Percentiles rank a stretch among this genome's conserved stretches.
phyloP scores from a whole-genome alignment of 345 rosid genomes.

The Sonneratia alba region DNA sequence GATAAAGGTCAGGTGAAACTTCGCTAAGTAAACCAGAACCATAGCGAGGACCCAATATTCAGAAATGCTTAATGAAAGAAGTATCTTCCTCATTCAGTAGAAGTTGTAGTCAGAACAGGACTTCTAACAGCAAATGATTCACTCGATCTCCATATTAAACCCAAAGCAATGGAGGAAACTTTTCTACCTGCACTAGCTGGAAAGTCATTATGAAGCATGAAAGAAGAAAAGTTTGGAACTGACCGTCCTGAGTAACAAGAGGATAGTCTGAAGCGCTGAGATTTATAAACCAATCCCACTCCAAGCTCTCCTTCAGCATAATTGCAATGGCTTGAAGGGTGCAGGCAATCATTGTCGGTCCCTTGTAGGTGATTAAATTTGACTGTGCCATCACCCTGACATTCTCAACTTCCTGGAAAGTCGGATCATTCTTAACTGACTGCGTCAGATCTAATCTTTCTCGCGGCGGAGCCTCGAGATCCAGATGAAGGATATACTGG shows the following conservation, averaged over 20 bases:
- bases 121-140: not conserved
- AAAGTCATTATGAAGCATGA: not conserved
- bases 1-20: not conserved
- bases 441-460: constrained; percentile 65
- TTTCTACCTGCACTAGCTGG: not conserved
- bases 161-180: not conserved
- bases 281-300: constrained; percentile 94
- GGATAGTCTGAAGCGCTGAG: constrained; percentile 94
- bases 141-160: not conserved
- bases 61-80: not conserved
- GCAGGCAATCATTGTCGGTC: constrained; percentile 87
- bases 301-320: constrained; percentile 68
- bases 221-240: constrained; percentile 18
- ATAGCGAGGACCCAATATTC: not conserved
- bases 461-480: constrained; percentile 86
- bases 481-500: constrained; percentile 86
- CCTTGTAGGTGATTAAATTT: constrained; percentile 83
- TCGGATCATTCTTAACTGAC: constrained; percentile 59
- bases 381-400: constrained; percentile 86
- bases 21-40: not conserved
- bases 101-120: not conserved
- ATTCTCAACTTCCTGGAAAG: constrained; percentile 65
- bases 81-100: not conserved
- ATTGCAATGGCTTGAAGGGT: constrained; percentile 86
- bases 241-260: constrained; percentile 89